Evolutionary conservation across 2,329 filamentous ascomycete species (phyloP), one percentile per base, ranked within the genome.

Genomic region (Boeremia lycopersici): DNA sequence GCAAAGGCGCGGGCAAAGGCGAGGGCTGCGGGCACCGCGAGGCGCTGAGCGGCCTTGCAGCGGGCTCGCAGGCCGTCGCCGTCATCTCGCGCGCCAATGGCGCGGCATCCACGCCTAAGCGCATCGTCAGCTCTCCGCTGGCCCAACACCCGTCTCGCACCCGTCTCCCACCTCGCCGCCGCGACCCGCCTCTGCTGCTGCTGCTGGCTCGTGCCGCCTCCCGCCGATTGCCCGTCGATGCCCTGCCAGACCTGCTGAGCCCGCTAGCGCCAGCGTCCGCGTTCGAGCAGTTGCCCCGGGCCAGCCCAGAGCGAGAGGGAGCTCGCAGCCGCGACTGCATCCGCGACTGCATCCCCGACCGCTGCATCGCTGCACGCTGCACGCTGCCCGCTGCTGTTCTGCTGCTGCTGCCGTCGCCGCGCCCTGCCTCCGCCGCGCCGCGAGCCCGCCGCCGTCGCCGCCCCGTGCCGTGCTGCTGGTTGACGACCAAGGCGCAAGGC

Each of bases 401-500:
- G n/a, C n/a, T n/a, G n/a, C n/a, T n/a, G 33, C 33, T 10, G 7
- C 10, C 31, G 3, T n/a, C 13, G 12, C 12, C 31, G 12, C 31
- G 12, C 31, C 31, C 12, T 15, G 3, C 31, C 13, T 12, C 4
- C 30, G 30, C 11, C 9, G 3, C 19, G 19, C 19, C 19, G 19
- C 19, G 19, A 23, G 19, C 19, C 19, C 19, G 19, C 19, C 19
- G 19, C 19, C 19, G 19, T 5, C 19, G 19, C 19, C 19, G 19
- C 19, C 19, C 19, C 5, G 19, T 23, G 19, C 19, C 19, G 19
- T 23, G 19, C 19, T n/a, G 36, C 31, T 46, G 39, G 39, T 48
- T 53, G 51, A 53, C 51, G 51, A 53, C 23, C 51, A 53, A 48
- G 51, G 51, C 45, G 29, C 51, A 53, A 48, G 51, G 51, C 45